Conservation (phyloP, 2,329 filamentous ascomycete genomes). For the Trichoderma atroviride region DNA sequence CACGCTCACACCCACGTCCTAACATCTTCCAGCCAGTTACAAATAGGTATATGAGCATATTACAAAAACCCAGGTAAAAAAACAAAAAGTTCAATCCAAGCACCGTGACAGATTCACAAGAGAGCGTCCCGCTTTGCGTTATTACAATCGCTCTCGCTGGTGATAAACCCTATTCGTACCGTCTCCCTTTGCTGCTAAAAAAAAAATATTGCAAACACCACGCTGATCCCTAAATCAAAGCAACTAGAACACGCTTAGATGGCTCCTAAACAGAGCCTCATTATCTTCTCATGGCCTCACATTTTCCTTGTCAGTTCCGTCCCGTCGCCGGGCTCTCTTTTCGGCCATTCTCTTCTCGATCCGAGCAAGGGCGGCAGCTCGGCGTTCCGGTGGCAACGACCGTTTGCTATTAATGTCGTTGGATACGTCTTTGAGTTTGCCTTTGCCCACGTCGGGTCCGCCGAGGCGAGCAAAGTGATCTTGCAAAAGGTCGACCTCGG, state of each 20-base stretch:
- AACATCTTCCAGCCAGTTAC: neutral
- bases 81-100: conserved; percentile 4
- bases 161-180: conserved; percentile 4
- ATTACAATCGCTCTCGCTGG: neutral
- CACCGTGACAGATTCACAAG: conserved; percentile 8
- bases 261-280: neutral
- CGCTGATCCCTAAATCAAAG: conserved; percentile 28
- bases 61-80: neutral
- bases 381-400: conserved; percentile 53
- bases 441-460: conserved; percentile 37
- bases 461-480: conserved; percentile 51
- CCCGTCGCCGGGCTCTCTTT: conserved; percentile 44
- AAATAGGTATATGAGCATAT: conserved; percentile 15
- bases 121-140: conserved; percentile 8
- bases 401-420: conserved; percentile 41
- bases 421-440: conserved; percentile 30
- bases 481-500: conserved; percentile 49
- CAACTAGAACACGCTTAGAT: conserved; percentile 6
- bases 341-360: conserved; percentile 58
- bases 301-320: conserved; percentile 55
- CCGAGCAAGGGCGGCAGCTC: conserved; percentile 57
- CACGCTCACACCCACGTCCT: neutral
- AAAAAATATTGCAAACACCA: conserved; percentile 30
- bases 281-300: conserved; percentile 40
- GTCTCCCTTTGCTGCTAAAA: neutral